Evolutionary conservation across 73 alveolate genomes (phyloP), one percentile per base, ranked within the genome.

Genomic region (Paramecium sexaurelia): DNA sequence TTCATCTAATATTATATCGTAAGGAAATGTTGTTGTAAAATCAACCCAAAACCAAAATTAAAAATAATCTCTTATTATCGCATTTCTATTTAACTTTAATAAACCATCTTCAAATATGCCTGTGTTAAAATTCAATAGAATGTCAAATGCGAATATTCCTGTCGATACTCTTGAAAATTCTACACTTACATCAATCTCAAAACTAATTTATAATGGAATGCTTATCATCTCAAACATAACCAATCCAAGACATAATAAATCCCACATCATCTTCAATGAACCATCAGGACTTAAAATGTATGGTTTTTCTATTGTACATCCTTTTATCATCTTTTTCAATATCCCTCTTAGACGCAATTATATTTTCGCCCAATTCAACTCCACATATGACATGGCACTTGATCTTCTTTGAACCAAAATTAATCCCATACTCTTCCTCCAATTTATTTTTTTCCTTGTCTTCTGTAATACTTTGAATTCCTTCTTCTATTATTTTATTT

Each of bases 21-120:
- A 95, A 4, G 98, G 98, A 39, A 95, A 92, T 40, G 96, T 66
- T 2, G 97, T 87, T 2, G 91, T 71, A n/a, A 37, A 41, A 68
- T 95, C 98, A 9, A 95, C 43, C 82, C 94, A 47, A 82, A 95
- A 95, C 98, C 98, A 95, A 33, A 91, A 75, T 24, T 47, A n/a
- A 19, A 95, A 6, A 67, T 96, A 96, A 43, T 55, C 85, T 84
- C 40, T 92, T 9, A 94, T 93, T 15, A 96, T 95, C 8, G 20
- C 47, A 19, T 71, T 69, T 47, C 92, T 26, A 24, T 90, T 84
- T 41, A 88, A 29, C 32, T 91, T 87, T 84, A 94, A 95, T 37
- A 89, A 93, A n/a, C 98, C 98, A 51, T 24, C 94, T 85, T 94
- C 73, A 55, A 75, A 89, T 37, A 71, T 90, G 0, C 97, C 96